Conservation (phyloP, 106 monocot genomes). For the Dendrobium huoshanense region DNA sequence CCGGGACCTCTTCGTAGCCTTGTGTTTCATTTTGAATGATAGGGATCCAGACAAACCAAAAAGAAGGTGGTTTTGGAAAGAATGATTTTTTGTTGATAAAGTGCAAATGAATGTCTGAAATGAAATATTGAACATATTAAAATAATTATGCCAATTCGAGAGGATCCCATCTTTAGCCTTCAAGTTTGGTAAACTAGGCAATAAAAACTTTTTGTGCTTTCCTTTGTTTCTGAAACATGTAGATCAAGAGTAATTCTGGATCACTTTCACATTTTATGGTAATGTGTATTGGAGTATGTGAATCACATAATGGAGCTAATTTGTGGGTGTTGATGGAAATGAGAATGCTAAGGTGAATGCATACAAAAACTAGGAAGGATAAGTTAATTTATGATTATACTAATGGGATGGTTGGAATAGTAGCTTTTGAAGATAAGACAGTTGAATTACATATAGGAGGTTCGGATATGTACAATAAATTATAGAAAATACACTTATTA, state of each 20-base stretch:
- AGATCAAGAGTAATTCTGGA: not conserved
- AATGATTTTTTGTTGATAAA: not conserved
- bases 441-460: not conserved
- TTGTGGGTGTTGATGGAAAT: not conserved
- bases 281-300: not conserved
- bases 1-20: not conserved
- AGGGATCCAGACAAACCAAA: no score
- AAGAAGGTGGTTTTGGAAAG: no score
- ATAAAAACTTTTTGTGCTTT: not conserved
- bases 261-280: not conserved
- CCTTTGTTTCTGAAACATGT: not conserved
- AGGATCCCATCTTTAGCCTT: not conserved
- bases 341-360: not conserved
- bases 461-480: not conserved
- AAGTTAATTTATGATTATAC: not conserved
- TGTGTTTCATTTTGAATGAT: not conserved
- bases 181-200: not conserved
- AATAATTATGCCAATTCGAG: not conserved
- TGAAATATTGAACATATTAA: not conserved
- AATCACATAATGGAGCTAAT: not conserved
- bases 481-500: not conserved
- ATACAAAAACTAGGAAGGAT: not conserved
- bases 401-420: not conserved
- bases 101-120: not conserved
- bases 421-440: not conserved